Base-by-base conservation (phyloP, 768 basidiomycete species). In the Leccinum pellstonianum region DNA sequence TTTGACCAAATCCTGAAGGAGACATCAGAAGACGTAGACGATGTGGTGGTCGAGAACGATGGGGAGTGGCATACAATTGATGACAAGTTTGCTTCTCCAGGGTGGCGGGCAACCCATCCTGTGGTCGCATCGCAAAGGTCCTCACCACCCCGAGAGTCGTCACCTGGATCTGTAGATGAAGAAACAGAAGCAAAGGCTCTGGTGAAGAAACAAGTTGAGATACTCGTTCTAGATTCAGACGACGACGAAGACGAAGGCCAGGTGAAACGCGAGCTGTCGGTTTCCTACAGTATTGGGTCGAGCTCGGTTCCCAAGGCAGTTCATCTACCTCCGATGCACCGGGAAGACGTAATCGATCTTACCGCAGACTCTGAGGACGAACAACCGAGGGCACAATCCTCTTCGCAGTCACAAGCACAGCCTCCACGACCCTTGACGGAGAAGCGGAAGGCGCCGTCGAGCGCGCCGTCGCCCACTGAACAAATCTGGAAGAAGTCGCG, bases 1-100 rank as follows among this genome's bases (percentile, higher is more conserved):
- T 92, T 95, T 71, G 85, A 93, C 63, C 84, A 85, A 59, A 97
- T 98, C 54, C 74, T 98, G 67, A 84, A 85, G 64, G 75, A 80
- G 27, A 91, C 88, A 3, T 82, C 91, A 0, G 91, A 95, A 23
- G 79, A 78, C 55, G 86, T 93, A 12, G 97, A 99, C 53, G 92
- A 97, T 63, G 94, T 99, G 25, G 82, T 96, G 57, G 86, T 99
- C 15, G 96, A 99, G 73, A 85, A 93, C 5, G 88, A 96, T 70
- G 95, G 94, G 1, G 89, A 95, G 71, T 99, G 97, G 97, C 95
- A 97, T 71, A 94, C 94, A 1, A 77, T 83, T 17, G 94, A 98
- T 74, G 83, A 90, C 77, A 93, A 90, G 73, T 90, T 83, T 67
- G 93, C 84, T 2, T 94, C 92, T 19, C 66, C 77, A 1, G 76